Evolutionary conservation across 192 early-diverging fungal species (phyloP), one percentile per base, ranked within the genome.

Genomic region (Entomortierella lignicola): DNA sequence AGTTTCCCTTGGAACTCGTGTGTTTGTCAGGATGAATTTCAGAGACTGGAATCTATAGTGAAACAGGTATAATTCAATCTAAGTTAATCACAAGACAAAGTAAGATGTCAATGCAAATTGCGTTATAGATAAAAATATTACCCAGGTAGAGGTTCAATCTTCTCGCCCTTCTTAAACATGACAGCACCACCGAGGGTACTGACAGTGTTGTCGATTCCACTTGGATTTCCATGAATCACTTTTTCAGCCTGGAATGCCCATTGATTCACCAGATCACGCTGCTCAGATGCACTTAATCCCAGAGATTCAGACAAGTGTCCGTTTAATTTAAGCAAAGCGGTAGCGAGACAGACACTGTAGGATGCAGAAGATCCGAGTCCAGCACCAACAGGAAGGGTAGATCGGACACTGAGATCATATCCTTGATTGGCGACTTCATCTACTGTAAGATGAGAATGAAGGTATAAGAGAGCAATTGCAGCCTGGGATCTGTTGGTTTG

Each of bases 281-380:
- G 70, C 18, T 61, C 30, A 8, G 30, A 26, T 8, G 48, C 43
- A 51, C 63, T 63, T 41, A 56, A 13, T 32, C 58, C 56, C 82
- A 60, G 39, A 81, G 81, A 13, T 62, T 51, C 4, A 62, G 72
- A 18, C 69, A 80, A 62, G 20, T 61, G 30, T 55, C 39, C 66
- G 63, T 67, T 64, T 26, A 37, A 43, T 50, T 62, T 66, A 34
- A 98, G 86, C 47, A 99, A 73, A 18, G 92, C 91, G 0, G 96
- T 87, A 11, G 96, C 85, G 30, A 98, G 56, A 11, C 82, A 86
- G 13, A 97, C 96, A 58, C 91, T 90, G 80, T 91, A 98, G 15
- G 96, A 89, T 1, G 98, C 98, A n/a, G 97, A 98, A 3, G 94
- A 96, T 0, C 98, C 98, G 17, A 99, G 86, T 2, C 98, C 98